Base-by-base conservation (phyloP, 2,329 filamentous ascomycete genomes). In the Pseudogymnoascus pannorum region DNA sequence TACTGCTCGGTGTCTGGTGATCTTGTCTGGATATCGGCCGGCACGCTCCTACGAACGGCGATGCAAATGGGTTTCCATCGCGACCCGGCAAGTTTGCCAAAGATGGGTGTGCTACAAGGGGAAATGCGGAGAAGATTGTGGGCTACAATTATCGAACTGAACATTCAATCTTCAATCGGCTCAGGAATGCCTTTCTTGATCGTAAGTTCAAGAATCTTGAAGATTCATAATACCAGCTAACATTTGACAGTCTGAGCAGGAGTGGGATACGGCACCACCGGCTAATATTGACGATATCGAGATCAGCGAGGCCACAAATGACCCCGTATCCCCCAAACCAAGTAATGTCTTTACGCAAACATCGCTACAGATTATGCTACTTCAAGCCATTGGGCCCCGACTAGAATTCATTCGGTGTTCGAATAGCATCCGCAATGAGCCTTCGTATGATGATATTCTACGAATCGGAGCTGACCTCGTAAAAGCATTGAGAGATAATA, bases 51-150 rank as follows among this genome's bases (percentile, higher is more conserved):
- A n/a, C 75, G 82, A 9, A 77, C 76, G 6, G 83, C 82, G 59
- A 79, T 86, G 68, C 77, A 77, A 60, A 83, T 85, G 76, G 83
- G 83, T 3, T 73, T 85, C 5, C 82, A 86, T 67, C 77, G 81
- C 1, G 83, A 86, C 61, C 82, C 83, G 0, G 75, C 72, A 29
- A 72, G 76, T 61, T 75, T 84, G 3, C 74, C 75, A 5, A 74
- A 75, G 18, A 79, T 81, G 74, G 75, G 78, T 2, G 67, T 72
- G 0, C 76, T 80, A 35, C 74, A 76, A 18, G 74, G 77, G 1
- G 83, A 86, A 69, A 77, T 85, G 69, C 76, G 82, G 1, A 74
- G 82, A 3, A 75, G 83, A 2, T 67, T 86, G 1, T 86, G 83
- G 83, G 77, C 78, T 5, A 82, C 81, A 0, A 76, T 83, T 9